These are phyloP conservation scores for Theobroma grandiflorum DNA, from an alignment of 441 rosid species.

Conservation along the genomic window DNA sequence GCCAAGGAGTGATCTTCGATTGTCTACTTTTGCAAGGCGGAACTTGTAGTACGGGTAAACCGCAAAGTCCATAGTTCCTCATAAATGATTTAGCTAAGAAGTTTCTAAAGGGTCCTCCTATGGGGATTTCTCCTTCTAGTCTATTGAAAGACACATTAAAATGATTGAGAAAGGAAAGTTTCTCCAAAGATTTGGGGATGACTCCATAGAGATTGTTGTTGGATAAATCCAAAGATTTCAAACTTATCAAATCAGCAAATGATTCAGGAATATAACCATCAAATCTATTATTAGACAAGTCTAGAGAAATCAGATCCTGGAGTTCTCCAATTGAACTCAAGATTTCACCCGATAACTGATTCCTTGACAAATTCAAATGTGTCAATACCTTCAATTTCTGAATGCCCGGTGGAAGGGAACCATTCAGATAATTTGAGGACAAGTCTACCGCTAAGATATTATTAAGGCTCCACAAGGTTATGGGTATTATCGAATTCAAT, in stretches of 20 bases:
- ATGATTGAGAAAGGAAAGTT: conserved; percentile 19
- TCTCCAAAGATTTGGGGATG: conserved; percentile 30
- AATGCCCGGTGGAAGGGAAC: conserved; percentile 23
- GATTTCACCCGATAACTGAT: conserved; percentile 30
- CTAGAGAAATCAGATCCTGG: conserved; percentile 21
- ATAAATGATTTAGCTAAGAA: conserved; percentile 35
- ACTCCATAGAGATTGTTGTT: conserved; percentile 31
- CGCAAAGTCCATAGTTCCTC: conserved; percentile 28
- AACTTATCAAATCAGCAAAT: conserved; percentile 26
- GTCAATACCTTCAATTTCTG: conserved; percentile 29
- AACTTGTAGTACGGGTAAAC: conserved; percentile 9
- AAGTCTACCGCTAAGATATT: conserved; percentile 19
- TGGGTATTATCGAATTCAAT: conserved; percentile 18
- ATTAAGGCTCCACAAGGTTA: conserved; percentile 25
- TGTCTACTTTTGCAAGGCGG: conserved; percentile 15
- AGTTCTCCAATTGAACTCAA: conserved; percentile 25
- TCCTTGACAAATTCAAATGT: conserved; percentile 30
- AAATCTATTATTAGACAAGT: conserved; percentile 26
- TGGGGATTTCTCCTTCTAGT: conserved; percentile 35
- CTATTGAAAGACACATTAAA: conserved; percentile 34
- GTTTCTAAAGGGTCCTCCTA: conserved; percentile 28
- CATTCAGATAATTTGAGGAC: conserved; percentile 35
- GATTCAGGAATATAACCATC: conserved; percentile 31
- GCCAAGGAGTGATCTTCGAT: not conserved
- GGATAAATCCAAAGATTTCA: conserved; percentile 32